Evolutionary conservation across 2,329 filamentous ascomycete genomes (phyloP), one percentile per base, ranked within the genome.

Genomic region (Phyllachora maydis): DNA sequence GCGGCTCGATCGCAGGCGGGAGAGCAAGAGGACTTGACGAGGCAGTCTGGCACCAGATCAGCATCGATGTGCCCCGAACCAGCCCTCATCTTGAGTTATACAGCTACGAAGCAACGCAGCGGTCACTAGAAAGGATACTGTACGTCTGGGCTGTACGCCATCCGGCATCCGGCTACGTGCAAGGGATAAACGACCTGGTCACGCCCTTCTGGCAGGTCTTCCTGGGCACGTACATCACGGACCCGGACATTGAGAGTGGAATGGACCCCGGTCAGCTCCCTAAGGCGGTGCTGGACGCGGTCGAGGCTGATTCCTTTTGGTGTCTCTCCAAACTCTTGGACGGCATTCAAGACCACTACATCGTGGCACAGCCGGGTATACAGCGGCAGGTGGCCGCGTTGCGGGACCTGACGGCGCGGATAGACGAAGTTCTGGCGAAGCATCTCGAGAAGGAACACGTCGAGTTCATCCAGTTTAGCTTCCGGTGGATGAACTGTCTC

Each of bases 171-270:
- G 88, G 88, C 24, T 98, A 98, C 41, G 88, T 98, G 0, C 88
- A 98, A 51, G 88, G 88, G 17, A 98, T 98, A 50, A 98, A 98
- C 46, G 88, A 98, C 43, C 63, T 98, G 15, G 88, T 93, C 8
- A 92, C 85, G 7, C 88, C 88, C 1, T 95, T 98, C 42, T 98
- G 81, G 76, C 83, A 98, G 47, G 85, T 95, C 3, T 98, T 98
- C 37, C 56, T 98, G 4, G 81, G 81, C 4, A 73, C 78, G 21
- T 98, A 98, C 47, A 88, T 95, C 30, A 83, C 81, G n/a, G 81
- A 93, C 43, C 65, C 74, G 14, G 74, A 93, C 41, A 79, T 95
- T 22, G 82, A 92, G 45, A 73, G 67, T 28, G 85, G 83, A 26
- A 93, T 98, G 82, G 88, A 98, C 44, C 88, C 88, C 0, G 88